These are phyloP conservation scores for Suillus decipiens DNA, from an alignment of 768 basidiomycete genomes.

Conservation along the genomic window DNA sequence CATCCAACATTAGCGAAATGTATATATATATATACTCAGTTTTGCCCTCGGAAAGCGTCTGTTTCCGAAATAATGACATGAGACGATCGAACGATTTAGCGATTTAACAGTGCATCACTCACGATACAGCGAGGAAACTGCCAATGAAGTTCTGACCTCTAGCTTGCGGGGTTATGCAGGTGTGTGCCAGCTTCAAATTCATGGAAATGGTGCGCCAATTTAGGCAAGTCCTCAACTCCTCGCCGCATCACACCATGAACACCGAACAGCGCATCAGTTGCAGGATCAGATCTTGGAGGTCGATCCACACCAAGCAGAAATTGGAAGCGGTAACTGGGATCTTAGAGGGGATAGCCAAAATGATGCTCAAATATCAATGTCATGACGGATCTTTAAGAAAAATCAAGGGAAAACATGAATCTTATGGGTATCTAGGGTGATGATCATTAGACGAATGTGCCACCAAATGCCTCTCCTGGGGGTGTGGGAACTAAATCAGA, in stretches of 20 bases:
- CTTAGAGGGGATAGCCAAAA: conserved; percentile 47
- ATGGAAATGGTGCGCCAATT: conserved; percentile 36
- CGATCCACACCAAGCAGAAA: conserved; percentile 43
- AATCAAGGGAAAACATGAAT: conserved; percentile 31
- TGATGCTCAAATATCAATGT: conserved; percentile 47
- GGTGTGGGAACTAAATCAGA: conserved; percentile 36
- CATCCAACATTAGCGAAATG: conserved; percentile 44
- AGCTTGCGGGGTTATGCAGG: conserved; percentile 27
- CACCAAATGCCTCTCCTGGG: conserved; percentile 51
- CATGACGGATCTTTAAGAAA: conserved; percentile 40
- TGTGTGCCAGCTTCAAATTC: conserved; percentile 33
- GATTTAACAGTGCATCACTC: conserved; percentile 21
- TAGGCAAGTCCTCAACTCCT: conserved; percentile 34
- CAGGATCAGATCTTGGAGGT: conserved; percentile 36
- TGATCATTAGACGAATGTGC: conserved; percentile 50
- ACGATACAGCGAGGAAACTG: conserved; percentile 31
- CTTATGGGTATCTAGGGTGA: conserved; percentile 54
- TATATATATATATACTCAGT: conserved; percentile 36
- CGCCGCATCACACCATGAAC: conserved; percentile 23
- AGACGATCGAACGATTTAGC: conserved; percentile 14
- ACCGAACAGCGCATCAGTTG: conserved; percentile 42
- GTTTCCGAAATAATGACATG: conserved; percentile 17
- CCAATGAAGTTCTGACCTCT: conserved; percentile 30
- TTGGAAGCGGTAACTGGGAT: conserved; percentile 45
- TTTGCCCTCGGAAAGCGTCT: conserved; percentile 47